Evolutionary conservation across 2,329 filamentous ascomycete genomes (phyloP).

Genomic region (Pyricularia grisea): DNA sequence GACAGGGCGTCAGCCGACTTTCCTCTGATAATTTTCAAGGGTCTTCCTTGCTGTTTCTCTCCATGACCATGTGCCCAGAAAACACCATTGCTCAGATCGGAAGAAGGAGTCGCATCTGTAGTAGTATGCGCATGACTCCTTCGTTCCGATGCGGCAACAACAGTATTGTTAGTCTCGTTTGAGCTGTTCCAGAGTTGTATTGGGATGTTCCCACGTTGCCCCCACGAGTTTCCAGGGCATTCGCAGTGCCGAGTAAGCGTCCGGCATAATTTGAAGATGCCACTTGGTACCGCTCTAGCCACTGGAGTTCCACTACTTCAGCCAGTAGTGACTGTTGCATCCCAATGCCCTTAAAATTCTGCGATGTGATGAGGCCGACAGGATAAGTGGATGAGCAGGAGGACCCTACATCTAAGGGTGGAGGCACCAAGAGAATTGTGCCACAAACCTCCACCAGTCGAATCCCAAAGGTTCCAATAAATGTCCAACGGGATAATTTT

Average conservation of each 20-base stretch:
- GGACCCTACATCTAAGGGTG: neutral
- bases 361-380: neutral
- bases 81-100: neutral
- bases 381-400: neutral
- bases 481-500: neutral
- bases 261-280: neutral
- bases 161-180: neutral
- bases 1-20: neutral
- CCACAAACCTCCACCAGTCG: neutral
- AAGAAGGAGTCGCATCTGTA: neutral
- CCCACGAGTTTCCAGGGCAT: neutral
- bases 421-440: neutral
- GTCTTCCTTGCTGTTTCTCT: neutral
- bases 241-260: neutral
- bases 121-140: neutral
- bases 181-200: neutral
- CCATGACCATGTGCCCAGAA: neutral
- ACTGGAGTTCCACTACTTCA: no score
- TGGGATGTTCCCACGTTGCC: neutral
- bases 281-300: no score
- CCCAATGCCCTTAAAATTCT: no score
- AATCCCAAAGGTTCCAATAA: neutral
- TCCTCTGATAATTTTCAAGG: neutral
- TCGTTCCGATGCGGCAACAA: neutral
- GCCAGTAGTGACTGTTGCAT: no score